Evolutionary conservation across 2,329 filamentous ascomycete genomes (phyloP).

Genomic region (Tricladium varicosporioides): DNA sequence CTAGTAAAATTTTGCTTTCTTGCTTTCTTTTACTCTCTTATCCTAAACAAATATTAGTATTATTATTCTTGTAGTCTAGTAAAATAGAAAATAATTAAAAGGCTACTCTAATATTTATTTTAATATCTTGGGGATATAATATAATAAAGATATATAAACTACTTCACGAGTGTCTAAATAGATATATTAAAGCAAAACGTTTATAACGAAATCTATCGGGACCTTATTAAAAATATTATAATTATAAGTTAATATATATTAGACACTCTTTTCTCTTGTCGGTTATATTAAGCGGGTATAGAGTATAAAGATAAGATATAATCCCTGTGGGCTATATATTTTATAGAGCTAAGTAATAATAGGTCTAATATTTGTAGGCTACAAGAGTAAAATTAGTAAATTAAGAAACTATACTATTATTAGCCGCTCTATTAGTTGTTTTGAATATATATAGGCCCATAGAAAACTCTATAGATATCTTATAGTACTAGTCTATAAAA

Average conservation of each 20-base stretch:
- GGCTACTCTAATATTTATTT: too few species aligned
- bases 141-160: too few species aligned
- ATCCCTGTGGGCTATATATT: conserved; percentile 3
- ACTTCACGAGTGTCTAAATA: neutral
- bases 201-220: conserved; percentile 7
- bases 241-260: neutral
- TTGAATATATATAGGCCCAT: conserved; percentile 10
- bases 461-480: conserved; percentile 7
- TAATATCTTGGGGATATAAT: too few species aligned
- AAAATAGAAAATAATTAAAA: too few species aligned
- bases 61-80: too few species aligned
- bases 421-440: conserved; percentile 8
- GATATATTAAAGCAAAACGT: conserved; percentile 11
- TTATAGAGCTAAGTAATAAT: conserved; percentile 8
- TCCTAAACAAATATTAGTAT: too few species aligned
- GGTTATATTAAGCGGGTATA: conserved; percentile 7
- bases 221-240: conserved; percentile 11
- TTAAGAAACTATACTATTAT: conserved; percentile 8
- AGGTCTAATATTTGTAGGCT: conserved; percentile 7
- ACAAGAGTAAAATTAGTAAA: conserved; percentile 8
- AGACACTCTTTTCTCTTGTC: conserved; percentile 8
- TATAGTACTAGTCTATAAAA: conserved; percentile 9
- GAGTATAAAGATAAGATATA: conserved; percentile 5
- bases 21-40: too few species aligned
- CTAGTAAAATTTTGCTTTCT: too few species aligned